Conservation (phyloP, 345 rosid genomes). For the Salix suchowensis region DNA sequence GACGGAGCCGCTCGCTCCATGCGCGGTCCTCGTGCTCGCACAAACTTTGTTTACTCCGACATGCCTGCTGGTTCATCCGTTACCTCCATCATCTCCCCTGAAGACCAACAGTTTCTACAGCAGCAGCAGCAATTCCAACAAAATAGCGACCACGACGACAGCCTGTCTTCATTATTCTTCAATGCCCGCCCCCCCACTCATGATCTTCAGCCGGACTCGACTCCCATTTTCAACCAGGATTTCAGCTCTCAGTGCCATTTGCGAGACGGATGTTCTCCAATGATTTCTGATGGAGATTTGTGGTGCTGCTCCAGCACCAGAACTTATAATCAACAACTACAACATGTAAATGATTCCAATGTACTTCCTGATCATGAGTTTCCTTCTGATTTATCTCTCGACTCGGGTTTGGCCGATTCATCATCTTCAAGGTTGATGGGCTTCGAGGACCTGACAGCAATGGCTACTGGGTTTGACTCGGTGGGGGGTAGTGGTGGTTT, state of each 20-base stretch:
- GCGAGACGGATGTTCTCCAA: constrained; percentile 2
- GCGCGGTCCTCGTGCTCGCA: constrained; percentile 70
- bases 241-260: constrained; percentile 1
- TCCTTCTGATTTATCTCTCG: constrained; percentile 27
- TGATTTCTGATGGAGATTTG: not conserved
- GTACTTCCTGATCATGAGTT: constrained; percentile 51
- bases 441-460: constrained; percentile 19
- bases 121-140: not conserved
- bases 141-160: not conserved
- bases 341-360: not conserved
- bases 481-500: constrained; percentile 14
- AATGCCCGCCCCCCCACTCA: constrained; percentile 1
- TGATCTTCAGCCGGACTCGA: constrained; percentile 5
- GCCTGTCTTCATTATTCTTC: constrained; percentile 9
- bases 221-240: constrained; percentile 23
- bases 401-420: not conserved
- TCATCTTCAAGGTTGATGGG: constrained; percentile 13
- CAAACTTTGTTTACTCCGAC: constrained; percentile 80
- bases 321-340: not conserved
- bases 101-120: constrained; percentile 29
- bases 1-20: constrained; percentile 76
- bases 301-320: not conserved
- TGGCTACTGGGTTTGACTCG: constrained; percentile 16
- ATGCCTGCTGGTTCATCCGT: constrained; percentile 72
- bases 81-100: constrained; percentile 69